A percentile compares a stretch with the other conserved stretches of the same genome.
Evolutionary conservation across 139 green algal species (phyloP).

Genomic region (Chlorella sp.): DNA sequence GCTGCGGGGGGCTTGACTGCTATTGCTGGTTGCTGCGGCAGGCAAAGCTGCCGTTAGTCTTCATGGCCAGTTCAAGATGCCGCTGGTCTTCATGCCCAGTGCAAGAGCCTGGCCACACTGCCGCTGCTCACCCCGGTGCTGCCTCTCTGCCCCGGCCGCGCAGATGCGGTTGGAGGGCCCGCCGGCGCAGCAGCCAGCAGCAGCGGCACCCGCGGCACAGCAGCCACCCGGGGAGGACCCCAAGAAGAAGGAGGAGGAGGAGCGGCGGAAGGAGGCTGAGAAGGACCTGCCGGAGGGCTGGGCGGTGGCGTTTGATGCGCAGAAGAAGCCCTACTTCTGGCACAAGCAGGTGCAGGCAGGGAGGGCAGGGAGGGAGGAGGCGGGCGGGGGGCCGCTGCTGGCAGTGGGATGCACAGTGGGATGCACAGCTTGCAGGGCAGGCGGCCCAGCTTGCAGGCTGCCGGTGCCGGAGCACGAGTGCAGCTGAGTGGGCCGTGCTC

Average conservation of each 20-base stretch:
- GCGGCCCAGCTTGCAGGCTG: too few relatives aligned
- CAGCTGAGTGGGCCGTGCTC: not conserved
- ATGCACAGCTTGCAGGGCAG: not conserved
- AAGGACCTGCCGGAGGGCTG: slow-evolving; percentile 72
- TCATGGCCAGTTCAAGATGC: too few relatives aligned
- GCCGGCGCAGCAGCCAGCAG: not conserved
- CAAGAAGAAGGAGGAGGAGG: not conserved
- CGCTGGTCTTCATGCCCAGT: too few relatives aligned
- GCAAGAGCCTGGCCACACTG: too few relatives aligned
- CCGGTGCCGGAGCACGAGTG: not conserved
- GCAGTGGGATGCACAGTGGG: not conserved
- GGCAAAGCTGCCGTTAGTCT: too few relatives aligned
- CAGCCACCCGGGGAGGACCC: not conserved
- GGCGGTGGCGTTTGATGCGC: slow-evolving; percentile 69
- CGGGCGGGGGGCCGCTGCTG: too few relatives aligned
- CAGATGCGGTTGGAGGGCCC: slow-evolving; percentile 23
- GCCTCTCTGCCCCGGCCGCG: not conserved
- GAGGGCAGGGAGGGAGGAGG: too few relatives aligned
- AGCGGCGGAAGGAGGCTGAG: slow-evolving; percentile 3
- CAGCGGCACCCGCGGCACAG: not conserved
- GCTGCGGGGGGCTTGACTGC: too few relatives aligned
- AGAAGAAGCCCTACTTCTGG: slow-evolving; percentile 76
- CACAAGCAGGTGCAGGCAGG: slow-evolving; percentile 26
- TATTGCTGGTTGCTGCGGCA: too few relatives aligned
- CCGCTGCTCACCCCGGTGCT: not conserved